These are phyloP conservation scores for Solanum medicagineum DNA, from an alignment of 257 asterid genomes.

Conservation along the genomic window DNA sequence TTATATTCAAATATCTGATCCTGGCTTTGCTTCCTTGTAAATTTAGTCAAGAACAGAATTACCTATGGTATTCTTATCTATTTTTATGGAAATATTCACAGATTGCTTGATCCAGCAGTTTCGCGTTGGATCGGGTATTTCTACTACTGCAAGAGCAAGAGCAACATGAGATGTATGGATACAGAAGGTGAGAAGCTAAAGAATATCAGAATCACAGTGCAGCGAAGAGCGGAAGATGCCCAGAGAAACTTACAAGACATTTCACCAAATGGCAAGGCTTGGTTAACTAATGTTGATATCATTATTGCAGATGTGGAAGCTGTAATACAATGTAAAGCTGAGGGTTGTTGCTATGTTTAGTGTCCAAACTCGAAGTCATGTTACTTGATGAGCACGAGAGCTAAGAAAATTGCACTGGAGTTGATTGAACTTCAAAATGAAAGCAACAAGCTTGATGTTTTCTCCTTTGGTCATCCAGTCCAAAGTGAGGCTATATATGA, in stretches of 20 bases:
- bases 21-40: no score
- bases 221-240: background rate
- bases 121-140: background rate
- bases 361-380: background rate
- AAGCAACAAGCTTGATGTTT: background rate
- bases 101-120: background rate
- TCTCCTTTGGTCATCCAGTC: background rate
- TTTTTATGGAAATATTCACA: background rate
- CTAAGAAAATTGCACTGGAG: background rate
- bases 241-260: background rate
- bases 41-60: no score
- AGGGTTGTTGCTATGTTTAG: background rate
- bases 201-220: background rate
- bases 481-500: no score
- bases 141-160: background rate
- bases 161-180: background rate
- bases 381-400: background rate
- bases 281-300: background rate
- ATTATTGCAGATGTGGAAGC: background rate
- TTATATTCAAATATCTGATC: no score
- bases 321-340: background rate
- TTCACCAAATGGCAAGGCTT: no score
- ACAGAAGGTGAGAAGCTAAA: background rate
- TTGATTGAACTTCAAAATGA: background rate
- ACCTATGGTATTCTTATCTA: background rate